A percentile compares a stretch with the other conserved stretches of the same genome.
Conservation (phyloP, 1,284 basidiomycete genomes). For the Puccinia triticina region DNA sequence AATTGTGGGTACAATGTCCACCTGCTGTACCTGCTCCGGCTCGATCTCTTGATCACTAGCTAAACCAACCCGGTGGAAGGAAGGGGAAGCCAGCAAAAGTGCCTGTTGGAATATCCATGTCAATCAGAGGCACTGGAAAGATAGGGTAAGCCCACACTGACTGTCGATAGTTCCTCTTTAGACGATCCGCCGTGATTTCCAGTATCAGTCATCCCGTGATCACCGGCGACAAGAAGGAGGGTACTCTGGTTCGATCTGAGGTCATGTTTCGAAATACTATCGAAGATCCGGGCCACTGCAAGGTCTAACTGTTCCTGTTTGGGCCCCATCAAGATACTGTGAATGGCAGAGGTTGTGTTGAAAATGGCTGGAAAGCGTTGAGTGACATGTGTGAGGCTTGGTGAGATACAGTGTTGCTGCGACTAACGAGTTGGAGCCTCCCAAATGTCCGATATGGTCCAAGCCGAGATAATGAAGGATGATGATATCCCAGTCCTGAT, state of each 20-base stretch:
- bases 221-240: slow-evolving; percentile 54
- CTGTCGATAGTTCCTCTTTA: slow-evolving; percentile 53
- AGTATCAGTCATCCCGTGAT: slow-evolving; percentile 56
- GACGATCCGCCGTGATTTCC: slow-evolving; percentile 56
- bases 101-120: slow-evolving; percentile 2
- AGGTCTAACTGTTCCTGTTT: slow-evolving; percentile 55
- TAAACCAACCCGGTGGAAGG: slow-evolving; percentile 9
- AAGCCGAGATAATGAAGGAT: slow-evolving; percentile 56
- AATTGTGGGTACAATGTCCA: slow-evolving; percentile 56
- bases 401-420: too few species aligned
- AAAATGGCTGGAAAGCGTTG: not conserved
- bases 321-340: slow-evolving; percentile 54
- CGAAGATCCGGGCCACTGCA: slow-evolving; percentile 51
- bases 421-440: slow-evolving; percentile 53
- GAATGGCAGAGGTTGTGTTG: not conserved
- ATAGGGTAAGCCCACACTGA: not conserved
- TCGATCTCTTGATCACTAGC: not conserved
- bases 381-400: not conserved
- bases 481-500: slow-evolving; percentile 53
- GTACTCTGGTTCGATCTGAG: slow-evolving; percentile 42
- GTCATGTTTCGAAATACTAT: slow-evolving; percentile 46
- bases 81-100: slow-evolving; percentile 41
- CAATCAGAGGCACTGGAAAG: slow-evolving; percentile 17
- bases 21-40: slow-evolving; percentile 53
- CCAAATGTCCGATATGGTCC: slow-evolving; percentile 56